Evolutionary conservation across 371 early-diverging fungal species (phyloP).

Genomic region (Coemansia sp.): DNA sequence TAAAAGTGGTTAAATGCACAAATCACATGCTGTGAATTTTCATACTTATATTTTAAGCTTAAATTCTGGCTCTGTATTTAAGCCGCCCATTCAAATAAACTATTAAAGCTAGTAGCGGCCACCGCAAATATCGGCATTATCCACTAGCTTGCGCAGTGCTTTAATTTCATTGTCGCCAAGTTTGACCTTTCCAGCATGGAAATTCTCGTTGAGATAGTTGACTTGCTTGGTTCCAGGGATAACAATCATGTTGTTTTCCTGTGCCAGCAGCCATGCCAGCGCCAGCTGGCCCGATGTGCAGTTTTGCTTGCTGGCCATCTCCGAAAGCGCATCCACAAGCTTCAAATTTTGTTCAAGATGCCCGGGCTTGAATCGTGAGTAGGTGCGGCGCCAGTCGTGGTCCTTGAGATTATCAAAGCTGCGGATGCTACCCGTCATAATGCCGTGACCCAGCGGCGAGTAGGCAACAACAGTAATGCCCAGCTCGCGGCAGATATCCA

Average conservation of each 20-base stretch:
- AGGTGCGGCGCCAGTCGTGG: slow-evolving; percentile 53
- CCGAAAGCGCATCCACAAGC: slow-evolving; percentile 54
- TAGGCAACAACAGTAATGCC: slow-evolving; percentile 62
- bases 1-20: too few species aligned
- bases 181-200: slow-evolving; percentile 43
- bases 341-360: slow-evolving; percentile 57
- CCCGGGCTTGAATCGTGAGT: slow-evolving; percentile 57
- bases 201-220: slow-evolving; percentile 59
- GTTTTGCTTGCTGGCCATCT: slow-evolving; percentile 53
- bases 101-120: slow-evolving; percentile 42
- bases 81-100: neutral
- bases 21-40: too few species aligned
- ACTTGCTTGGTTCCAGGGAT: slow-evolving; percentile 59
- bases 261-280: slow-evolving; percentile 62
- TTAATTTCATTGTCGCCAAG: slow-evolving; percentile 53
- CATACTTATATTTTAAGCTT: too few species aligned
- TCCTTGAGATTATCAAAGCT: slow-evolving; percentile 52
- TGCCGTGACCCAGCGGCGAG: slow-evolving; percentile 61
- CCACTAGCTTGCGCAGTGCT: slow-evolving; percentile 50
- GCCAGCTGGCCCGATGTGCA: slow-evolving; percentile 53
- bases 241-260: slow-evolving; percentile 45
- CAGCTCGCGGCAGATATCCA: slow-evolving; percentile 60
- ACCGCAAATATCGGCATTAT: slow-evolving; percentile 43
- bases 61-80: too few species aligned
- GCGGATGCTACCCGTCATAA: slow-evolving; percentile 56